Evolutionary conservation across 805 yeast genomes (phyloP).

Genomic region (Teunomyces lycoperdinae): DNA sequence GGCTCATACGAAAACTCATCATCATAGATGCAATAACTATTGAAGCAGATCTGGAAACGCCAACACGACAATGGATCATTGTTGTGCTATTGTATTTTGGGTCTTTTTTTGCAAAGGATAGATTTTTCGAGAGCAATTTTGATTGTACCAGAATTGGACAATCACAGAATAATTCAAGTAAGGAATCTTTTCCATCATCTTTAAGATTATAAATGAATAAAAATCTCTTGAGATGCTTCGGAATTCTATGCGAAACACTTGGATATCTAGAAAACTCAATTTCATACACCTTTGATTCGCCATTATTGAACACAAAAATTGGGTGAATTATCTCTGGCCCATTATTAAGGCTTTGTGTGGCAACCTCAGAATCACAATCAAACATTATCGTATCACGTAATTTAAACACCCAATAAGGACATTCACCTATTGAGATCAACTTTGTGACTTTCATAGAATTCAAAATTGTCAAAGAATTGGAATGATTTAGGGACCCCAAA

Average conservation of each 20-base stretch:
- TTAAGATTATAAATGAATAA: constrained; percentile 33
- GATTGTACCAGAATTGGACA: constrained; percentile 30
- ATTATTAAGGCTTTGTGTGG: background rate
- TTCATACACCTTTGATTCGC: constrained; percentile 16
- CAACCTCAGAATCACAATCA: constrained; percentile 5
- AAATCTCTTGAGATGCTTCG: constrained; percentile 7
- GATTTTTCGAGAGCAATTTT: constrained; percentile 22
- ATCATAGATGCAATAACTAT: constrained; percentile 38
- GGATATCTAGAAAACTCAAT: constrained; percentile 12
- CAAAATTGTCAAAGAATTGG: constrained; percentile 28
- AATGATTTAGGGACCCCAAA: constrained; percentile 34
- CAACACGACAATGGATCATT: constrained; percentile 39
- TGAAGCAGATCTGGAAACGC: constrained; percentile 43
- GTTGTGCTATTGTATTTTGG: constrained; percentile 11
- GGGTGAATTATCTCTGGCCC: constrained; percentile 10
- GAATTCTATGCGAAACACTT: constrained; percentile 4
- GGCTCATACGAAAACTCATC: constrained; percentile 27
- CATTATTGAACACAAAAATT: constrained; percentile 18
- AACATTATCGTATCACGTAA: constrained; percentile 10
- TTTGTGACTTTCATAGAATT: constrained; percentile 20
- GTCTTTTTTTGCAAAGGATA: constrained; percentile 6
- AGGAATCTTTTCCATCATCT: constrained; percentile 39
- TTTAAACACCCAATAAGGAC: constrained; percentile 31
- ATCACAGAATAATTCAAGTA: constrained; percentile 24
- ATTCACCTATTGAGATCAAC: constrained; percentile 35